Conservation (phyloP, 1,284 basidiomycete genomes). For the Apiotrichum domesticum region DNA sequence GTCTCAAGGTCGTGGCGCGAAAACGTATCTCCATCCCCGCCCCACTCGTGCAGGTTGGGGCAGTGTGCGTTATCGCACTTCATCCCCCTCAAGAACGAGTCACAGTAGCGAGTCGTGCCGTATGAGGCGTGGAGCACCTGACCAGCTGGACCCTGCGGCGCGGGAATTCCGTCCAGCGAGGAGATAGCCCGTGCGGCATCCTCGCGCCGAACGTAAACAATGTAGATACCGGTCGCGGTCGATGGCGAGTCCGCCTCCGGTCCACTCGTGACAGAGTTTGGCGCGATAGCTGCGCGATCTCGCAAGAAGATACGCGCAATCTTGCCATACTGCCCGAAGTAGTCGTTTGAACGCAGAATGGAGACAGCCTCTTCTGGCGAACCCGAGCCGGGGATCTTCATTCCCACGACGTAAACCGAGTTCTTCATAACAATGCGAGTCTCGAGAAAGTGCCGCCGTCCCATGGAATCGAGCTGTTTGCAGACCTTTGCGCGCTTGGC, state of each 20-base stretch:
- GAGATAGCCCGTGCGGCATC: conserved; percentile 91
- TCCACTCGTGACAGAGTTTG: conserved; percentile 48
- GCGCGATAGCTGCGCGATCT: conserved; percentile 59
- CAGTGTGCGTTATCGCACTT: conserved; percentile 69
- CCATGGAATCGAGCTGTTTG: conserved; percentile 86
- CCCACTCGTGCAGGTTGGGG: conserved; percentile 95
- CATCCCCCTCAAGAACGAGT: conserved; percentile 82
- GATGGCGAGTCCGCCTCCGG: conserved; percentile 47
- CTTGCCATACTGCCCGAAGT: conserved; percentile 98
- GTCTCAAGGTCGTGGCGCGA: conserved; percentile 87
- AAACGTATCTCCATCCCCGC: conserved; percentile 95
- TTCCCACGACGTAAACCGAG: conserved; percentile 92
- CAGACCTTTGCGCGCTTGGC: conserved; percentile 91
- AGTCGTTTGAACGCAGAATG: conserved; percentile 88
- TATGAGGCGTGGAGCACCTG: conserved; percentile 85
- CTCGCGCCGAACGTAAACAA: conserved; percentile 90
- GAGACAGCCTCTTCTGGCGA: conserved; percentile 94
- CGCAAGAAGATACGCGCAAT: conserved; percentile 92
- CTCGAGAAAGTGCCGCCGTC: conserved; percentile 82
- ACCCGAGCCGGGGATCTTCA: conserved; percentile 60
- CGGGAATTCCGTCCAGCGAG: conserved; percentile 83
- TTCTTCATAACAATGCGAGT: conserved; percentile 95
- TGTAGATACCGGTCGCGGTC: conserved; percentile 78
- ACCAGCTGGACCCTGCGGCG: conserved; percentile 66
- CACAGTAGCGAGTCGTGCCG: conserved; percentile 98